phyloP scores from a whole-genome alignment of 169 alveolate species.

The Pseudocohnilembus persalinus region DNA sequence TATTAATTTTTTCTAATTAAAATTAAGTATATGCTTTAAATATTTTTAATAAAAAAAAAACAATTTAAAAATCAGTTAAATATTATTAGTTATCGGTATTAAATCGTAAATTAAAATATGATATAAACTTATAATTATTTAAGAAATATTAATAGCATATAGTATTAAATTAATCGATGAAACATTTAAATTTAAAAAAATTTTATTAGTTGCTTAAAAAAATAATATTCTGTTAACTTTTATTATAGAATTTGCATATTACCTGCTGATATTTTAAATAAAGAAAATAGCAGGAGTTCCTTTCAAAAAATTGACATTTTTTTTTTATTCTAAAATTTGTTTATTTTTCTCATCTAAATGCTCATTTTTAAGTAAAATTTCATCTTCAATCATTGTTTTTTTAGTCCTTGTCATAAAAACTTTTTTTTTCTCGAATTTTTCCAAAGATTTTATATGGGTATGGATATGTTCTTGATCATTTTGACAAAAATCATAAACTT shows the following conservation, averaged over 20 bases:
- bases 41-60: too few relatives aligned
- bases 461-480: too few relatives aligned
- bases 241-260: conserved; percentile 2
- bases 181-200: conserved; percentile 41
- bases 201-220: conserved; percentile 11
- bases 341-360: background rate
- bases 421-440: background rate
- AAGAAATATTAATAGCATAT: conserved; percentile 29
- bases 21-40: too few relatives aligned
- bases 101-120: too few relatives aligned
- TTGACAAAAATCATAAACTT: too few relatives aligned
- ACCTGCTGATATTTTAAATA: conserved; percentile 28
- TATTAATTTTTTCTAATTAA: too few relatives aligned
- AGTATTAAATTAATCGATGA: conserved; percentile 41
- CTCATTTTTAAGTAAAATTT: background rate
- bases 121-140: conserved; percentile 31
- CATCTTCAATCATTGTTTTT: background rate
- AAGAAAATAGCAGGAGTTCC: conserved; percentile 39
- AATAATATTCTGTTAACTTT: conserved; percentile 4
- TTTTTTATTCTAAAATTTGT: too few relatives aligned
- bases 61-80: too few relatives aligned
- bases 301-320: conserved; percentile 11
- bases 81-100: too few relatives aligned
- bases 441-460: too few relatives aligned
- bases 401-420: conserved; percentile 1